Evolutionary conservation across 129 eudicot genomes (phyloP).

Genomic region (Saussurea involucrata): DNA sequence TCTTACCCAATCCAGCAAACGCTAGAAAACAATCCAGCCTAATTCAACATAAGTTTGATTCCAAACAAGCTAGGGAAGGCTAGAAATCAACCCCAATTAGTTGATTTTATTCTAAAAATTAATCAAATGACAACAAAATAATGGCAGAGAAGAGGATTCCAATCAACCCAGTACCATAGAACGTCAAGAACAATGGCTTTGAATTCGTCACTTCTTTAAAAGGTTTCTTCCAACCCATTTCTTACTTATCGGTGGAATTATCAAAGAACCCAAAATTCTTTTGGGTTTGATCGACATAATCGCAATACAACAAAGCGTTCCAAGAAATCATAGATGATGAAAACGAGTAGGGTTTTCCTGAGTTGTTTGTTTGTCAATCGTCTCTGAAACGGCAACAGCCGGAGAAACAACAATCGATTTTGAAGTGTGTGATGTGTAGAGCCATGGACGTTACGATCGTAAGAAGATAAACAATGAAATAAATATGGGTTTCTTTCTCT

Average conservation of each 20-base stretch:
- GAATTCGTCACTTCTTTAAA: constrained; percentile 58
- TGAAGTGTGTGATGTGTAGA: no score
- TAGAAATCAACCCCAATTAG: not conserved
- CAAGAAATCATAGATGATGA: not conserved
- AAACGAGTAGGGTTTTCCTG: constrained; percentile 16
- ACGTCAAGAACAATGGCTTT: constrained; percentile 84
- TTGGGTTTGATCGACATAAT: constrained; percentile 11
- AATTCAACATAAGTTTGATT: constrained; percentile 12
- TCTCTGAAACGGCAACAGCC: no score
- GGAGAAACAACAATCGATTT: no score
- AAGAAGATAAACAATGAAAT: no score
- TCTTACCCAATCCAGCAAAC: constrained; percentile 3
- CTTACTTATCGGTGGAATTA: not conserved
- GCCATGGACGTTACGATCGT: no score
- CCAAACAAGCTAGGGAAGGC: not conserved
- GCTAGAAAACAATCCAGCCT: no score
- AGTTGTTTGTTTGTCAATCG: no score
- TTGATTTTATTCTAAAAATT: not conserved
- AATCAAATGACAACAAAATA: constrained; percentile 1
- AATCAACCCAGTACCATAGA: constrained; percentile 67
- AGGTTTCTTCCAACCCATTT: constrained; percentile 69
- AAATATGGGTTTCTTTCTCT: no score
- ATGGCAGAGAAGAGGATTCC: constrained; percentile 72
- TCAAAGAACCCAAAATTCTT: constrained; percentile 19
- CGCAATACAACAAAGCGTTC: not conserved